Evolutionary conservation across 768 basidiomycete genomes (phyloP), one percentile per base, ranked within the genome.

Genomic region (Tylopilus plumbeoviolaceoides): DNA sequence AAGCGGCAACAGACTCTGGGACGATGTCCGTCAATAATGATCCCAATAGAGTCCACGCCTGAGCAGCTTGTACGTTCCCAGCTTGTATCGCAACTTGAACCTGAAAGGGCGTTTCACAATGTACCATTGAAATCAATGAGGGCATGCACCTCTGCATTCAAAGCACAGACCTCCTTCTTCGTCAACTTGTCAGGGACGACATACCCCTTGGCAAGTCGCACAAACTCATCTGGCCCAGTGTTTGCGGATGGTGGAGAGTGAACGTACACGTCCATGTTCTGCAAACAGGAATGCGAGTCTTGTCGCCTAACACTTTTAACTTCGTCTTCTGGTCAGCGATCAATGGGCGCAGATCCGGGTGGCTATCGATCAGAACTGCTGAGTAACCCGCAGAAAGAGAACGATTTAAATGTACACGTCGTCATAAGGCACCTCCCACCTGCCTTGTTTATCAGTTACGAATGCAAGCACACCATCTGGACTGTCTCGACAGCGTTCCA

Each of bases 341-440:
- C 33, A 61, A 49, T 41, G 53, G 48, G 4, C 63, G 59, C 25
- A 58, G 59, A 23, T 70, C 69, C 5, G 77, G 76, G 48, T 65
- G 65, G 49, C 78, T 82, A 48, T 33, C 35, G 33, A 42, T 36
- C n/a, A n/a, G 47, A 43, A 12, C 7, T 15, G 27, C 40, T 58
- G 48, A 60, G 20, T 4, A 44, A 18, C 17, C 8, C n/a, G 36
- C 14, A 3, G 23, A 31, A 17, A 33, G 20, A 38, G 23, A 53
- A 40, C 7, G 18, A 28, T 11, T 15, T n/a, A 12, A 15, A 70
- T 83, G 48, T 61, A 90, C 90, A 85, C 60, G 60, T 93, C 91
- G 57, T 93, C 91, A 54, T 87, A 92, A 3, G 91, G 91, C 3
- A 85, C 64, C 59, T 91, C 87, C 76, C 80, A 84, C 36, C 64